Percentiles rank a stretch among this genome's conserved stretches.
phyloP scores from a whole-genome alignment of 1,284 basidiomycete genomes.

The Ustilago crameri region DNA sequence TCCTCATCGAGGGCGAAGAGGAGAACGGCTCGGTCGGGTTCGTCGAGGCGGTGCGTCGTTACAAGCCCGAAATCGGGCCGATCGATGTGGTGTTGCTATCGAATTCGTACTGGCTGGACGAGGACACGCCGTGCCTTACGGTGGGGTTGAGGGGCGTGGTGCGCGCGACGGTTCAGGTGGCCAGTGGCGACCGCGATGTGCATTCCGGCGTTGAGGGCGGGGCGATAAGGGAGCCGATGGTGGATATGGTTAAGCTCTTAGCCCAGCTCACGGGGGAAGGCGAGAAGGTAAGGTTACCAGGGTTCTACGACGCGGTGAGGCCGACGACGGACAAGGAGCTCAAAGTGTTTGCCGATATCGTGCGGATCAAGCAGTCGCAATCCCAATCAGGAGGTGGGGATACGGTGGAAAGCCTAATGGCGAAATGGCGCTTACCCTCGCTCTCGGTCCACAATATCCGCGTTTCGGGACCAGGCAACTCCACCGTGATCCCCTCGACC shows the following conservation, averaged over 20 bases:
- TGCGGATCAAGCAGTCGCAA: constrained; percentile 42
- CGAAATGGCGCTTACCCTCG: constrained; percentile 60
- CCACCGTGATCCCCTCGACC: constrained; percentile 58
- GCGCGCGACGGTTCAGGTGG: constrained; percentile 79
- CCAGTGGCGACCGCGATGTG: constrained; percentile 75
- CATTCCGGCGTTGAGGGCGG: constrained; percentile 96
- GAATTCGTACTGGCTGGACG: constrained; percentile 97
- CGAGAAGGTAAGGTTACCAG: constrained; percentile 76
- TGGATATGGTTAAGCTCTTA: constrained; percentile 86
- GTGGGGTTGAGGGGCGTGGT: constrained; percentile 94
- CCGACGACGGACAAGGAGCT: constrained; percentile 53
- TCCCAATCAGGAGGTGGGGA: constrained; percentile 5
- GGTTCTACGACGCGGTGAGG: constrained; percentile 77
- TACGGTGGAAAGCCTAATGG: constrained; percentile 54
- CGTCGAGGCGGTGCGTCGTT: constrained; percentile 76
- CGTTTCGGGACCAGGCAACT: constrained; percentile 52
- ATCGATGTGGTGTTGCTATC: constrained; percentile 66
- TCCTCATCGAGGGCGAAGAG: constrained; percentile 95
- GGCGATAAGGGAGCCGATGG: constrained; percentile 85
- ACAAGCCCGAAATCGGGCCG: constrained; percentile 72
- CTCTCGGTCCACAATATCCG: constrained; percentile 58
- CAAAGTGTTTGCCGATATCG: constrained; percentile 66
- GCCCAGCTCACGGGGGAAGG: constrained; percentile 74
- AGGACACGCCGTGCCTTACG: constrained; percentile 92
- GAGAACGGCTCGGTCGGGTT: constrained; percentile 91